A percentile compares a stretch with the other conserved stretches of the same genome.
Evolutionary conservation across 1,139 yeast species (phyloP).

Genomic region (Torulaspora globosa): DNA sequence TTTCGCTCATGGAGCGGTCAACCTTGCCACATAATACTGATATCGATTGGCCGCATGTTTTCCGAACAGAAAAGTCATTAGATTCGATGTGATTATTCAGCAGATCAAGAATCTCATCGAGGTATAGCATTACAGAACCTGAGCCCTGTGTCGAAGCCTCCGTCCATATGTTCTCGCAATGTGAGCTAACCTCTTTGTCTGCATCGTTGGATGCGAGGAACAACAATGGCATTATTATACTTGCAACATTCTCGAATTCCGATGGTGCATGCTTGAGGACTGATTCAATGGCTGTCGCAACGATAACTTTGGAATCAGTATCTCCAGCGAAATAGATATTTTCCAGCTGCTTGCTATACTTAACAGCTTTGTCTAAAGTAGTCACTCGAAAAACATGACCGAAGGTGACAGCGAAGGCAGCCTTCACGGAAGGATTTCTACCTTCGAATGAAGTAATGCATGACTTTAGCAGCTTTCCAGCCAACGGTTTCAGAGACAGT

Average conservation of each 20-base stretch:
- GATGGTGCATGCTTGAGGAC: slow-evolving; percentile 70
- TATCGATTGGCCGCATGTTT: slow-evolving; percentile 66
- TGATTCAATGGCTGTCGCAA: slow-evolving; percentile 63
- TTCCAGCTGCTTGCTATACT: slow-evolving; percentile 51
- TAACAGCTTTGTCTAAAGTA: slow-evolving; percentile 48
- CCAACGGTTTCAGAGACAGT: slow-evolving; percentile 53
- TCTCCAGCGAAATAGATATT: slow-evolving; percentile 59
- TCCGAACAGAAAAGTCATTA: slow-evolving; percentile 61
- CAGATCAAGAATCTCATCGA: slow-evolving; percentile 62
- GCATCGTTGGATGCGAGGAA: slow-evolving; percentile 74
- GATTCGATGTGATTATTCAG: slow-evolving; percentile 51
- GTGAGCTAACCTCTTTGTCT: slow-evolving; percentile 43
- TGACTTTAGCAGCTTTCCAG: slow-evolving; percentile 57
- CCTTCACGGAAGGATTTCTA: slow-evolving; percentile 65
- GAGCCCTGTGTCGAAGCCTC: slow-evolving; percentile 68
- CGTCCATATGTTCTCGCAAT: slow-evolving; percentile 69
- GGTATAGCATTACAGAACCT: slow-evolving; percentile 66
- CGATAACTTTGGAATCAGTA: slow-evolving; percentile 47
- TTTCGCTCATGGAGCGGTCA: slow-evolving; percentile 38
- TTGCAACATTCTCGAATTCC: slow-evolving; percentile 57
- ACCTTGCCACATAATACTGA: slow-evolving; percentile 53
- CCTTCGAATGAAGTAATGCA: slow-evolving; percentile 61
- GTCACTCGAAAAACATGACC: slow-evolving; percentile 75
- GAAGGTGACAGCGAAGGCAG: slow-evolving; percentile 74
- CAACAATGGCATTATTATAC: slow-evolving; percentile 70